Conservation (phyloP, 2,329 filamentous ascomycete species). For the Ceratocystis colombiana region DNA sequence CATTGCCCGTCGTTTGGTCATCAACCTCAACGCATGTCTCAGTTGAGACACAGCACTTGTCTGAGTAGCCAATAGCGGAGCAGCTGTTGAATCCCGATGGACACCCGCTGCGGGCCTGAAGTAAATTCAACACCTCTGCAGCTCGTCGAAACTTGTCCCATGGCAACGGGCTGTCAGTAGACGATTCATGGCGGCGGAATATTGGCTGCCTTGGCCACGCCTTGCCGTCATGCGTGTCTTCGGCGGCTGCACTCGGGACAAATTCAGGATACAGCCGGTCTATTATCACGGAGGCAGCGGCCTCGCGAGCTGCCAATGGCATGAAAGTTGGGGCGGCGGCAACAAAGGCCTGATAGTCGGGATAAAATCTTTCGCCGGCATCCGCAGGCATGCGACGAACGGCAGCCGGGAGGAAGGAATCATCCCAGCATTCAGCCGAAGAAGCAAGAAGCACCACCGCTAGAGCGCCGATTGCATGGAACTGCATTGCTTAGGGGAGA, state of each 20-base stretch:
- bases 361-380: constrained; percentile 62
- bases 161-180: constrained; percentile 24
- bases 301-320: constrained; percentile 30
- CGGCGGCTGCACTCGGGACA: constrained; percentile 32
- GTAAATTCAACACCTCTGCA: constrained; percentile 38
- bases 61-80: constrained; percentile 50
- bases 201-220: constrained; percentile 15
- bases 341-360: constrained; percentile 51
- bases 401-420: constrained; percentile 43
- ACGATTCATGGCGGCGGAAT: constrained; percentile 9
- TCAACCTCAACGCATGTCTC: constrained; percentile 56
- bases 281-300: constrained; percentile 31
- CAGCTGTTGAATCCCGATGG: constrained; percentile 58
- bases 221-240: constrained; percentile 45
- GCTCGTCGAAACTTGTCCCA: constrained; percentile 35
- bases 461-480: constrained; percentile 25
- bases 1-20: constrained; percentile 53
- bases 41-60: constrained; percentile 61
- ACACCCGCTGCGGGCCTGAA: constrained; percentile 55
- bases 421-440: constrained; percentile 30
- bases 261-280: constrained; percentile 27
- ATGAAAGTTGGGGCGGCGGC: constrained; percentile 27
- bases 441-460: not conserved
- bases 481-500: constrained; percentile 33
- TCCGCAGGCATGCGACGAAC: constrained; percentile 64